A percentile compares a stretch with the other conserved stretches of the same genome.
phyloP scores from a whole-genome alignment of 352 stramenopile species.

The Phytophthora sp. region DNA sequence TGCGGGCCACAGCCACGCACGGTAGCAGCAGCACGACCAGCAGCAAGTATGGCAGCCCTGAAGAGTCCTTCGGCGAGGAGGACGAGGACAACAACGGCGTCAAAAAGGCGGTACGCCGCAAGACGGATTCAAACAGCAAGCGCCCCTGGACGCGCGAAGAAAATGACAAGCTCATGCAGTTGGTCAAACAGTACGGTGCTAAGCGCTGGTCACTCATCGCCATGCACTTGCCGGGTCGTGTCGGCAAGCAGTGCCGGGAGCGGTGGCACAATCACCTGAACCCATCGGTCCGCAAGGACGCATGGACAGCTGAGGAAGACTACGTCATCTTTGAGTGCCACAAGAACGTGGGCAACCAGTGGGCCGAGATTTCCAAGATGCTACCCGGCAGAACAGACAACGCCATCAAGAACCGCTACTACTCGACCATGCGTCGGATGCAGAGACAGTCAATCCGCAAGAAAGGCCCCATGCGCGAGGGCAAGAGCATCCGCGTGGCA shows the following conservation, averaged over 20 bases:
- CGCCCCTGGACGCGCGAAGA: slow-evolving; percentile 87
- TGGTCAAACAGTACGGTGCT: slow-evolving; percentile 90
- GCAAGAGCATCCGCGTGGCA: slow-evolving; percentile 81
- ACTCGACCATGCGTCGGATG: slow-evolving; percentile 92
- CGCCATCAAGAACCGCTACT: slow-evolving; percentile 93
- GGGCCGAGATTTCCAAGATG: slow-evolving; percentile 93
- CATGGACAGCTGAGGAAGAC: slow-evolving; percentile 91
- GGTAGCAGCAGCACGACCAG: slow-evolving; percentile 38
- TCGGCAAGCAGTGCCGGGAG: slow-evolving; percentile 91
- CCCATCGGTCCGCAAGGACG: slow-evolving; percentile 86
- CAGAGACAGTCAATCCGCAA: slow-evolving; percentile 88
- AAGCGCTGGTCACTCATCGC: slow-evolving; percentile 92
- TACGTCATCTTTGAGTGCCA: slow-evolving; percentile 92
- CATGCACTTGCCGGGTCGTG: slow-evolving; percentile 86
- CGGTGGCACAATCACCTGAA: slow-evolving; percentile 92
- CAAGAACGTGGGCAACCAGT: slow-evolving; percentile 93
- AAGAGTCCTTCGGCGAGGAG: slow-evolving; percentile 75
- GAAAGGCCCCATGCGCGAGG: slow-evolving; percentile 81
- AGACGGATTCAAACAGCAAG: slow-evolving; percentile 87
- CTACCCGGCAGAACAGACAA: slow-evolving; percentile 91
- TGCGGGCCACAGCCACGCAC: slow-evolving; percentile 30
- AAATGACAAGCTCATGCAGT: slow-evolving; percentile 88
- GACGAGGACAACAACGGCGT: slow-evolving; percentile 57
- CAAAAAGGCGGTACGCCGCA: slow-evolving; percentile 41
- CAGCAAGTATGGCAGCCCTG: slow-evolving; percentile 46